Conservation (phyloP, 2,329 filamentous ascomycete species). For the Penicillium olsonii region DNA sequence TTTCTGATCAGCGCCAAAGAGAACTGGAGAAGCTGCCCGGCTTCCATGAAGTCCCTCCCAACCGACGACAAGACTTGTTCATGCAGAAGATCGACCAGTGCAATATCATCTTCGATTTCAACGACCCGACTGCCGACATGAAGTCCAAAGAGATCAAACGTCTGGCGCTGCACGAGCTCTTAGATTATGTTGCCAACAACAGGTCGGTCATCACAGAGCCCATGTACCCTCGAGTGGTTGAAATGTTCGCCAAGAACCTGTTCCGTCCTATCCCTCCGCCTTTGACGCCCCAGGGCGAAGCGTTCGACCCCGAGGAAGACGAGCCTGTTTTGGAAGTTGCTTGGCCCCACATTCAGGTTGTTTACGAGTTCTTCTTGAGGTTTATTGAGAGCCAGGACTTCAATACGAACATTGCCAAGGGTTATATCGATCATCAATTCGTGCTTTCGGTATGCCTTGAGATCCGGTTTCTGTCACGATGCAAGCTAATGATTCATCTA, state of each 20-base stretch:
- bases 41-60: constrained; percentile 96
- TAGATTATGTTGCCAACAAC: constrained; percentile 98
- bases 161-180: constrained; percentile 87
- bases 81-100: constrained; percentile 99
- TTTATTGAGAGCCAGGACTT: constrained; percentile 99
- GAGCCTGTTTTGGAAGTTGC: constrained; percentile 97
- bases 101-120: constrained; percentile 99
- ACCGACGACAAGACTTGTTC: constrained; percentile 91
- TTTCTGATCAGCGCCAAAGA: constrained; percentile 83
- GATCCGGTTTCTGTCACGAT: neutral
- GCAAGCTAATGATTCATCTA: constrained; percentile 38
- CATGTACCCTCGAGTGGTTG: constrained; percentile 97
- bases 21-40: constrained; percentile 96
- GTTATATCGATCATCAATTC: constrained; percentile 97
- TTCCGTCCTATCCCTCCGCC: constrained; percentile 96
- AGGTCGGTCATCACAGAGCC: constrained; percentile 97
- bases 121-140: constrained; percentile 97
- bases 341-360: constrained; percentile 98
- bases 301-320: constrained; percentile 97
- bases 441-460: constrained; percentile 67
- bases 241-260: constrained; percentile 99
- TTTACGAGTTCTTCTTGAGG: constrained; percentile 98
- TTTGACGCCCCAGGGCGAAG: constrained; percentile 96
- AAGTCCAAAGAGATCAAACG: constrained; percentile 99
- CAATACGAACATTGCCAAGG: constrained; percentile 99